Evolutionary conservation across 768 basidiomycete genomes (phyloP), one percentile per base, ranked within the genome.

Genomic region (Russula sp.): DNA sequence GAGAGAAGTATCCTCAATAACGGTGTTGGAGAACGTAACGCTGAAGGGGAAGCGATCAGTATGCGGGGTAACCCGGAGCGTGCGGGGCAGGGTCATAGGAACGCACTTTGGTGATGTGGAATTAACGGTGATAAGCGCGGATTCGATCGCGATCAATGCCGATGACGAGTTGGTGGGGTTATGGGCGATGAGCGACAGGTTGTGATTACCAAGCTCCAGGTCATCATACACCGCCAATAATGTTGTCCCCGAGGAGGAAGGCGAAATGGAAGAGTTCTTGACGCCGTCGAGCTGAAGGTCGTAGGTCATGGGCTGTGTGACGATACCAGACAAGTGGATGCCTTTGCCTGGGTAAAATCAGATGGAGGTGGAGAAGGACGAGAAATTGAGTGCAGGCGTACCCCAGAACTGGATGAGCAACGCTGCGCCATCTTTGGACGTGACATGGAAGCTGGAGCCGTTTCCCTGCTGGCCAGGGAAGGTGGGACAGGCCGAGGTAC

Each of bases 371-470:
- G 43, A 25, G 0, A 10, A 2, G 4, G 10, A 5, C 5, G 2
- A 22, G 20, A 29, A 51, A 7, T 13, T n/a, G 47, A 11, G n/a
- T 41, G 41, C 56, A 3, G 10, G 75, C 80, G 63, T 68, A 87
- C 88, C 88, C 60, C 75, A 80, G 85, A 85, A 91, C 49, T 69
- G 69, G 51, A 90, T 67, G 49, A 77, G 72, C 10, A 90, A 64
- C 11, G 78, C 76, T 10, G 88, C 84, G 14, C 81, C 81, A 67
- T 87, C 69, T 59, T 70, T 74, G 9, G 80, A 77, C n/a, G 88
- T 90, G 59, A 82, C 75, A 68, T 90, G 88, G 32, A 74, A 75
- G 64, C 81, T 86, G 7, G 76, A 77, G 11, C 87, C 87, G 43
- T 73, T 75, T 14, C 83, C 85, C 45, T 74, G 71, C 56, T 77